These are phyloP conservation scores for Calocera viscosa DNA, from an alignment of 768 basidiomycete species.

Conservation along the genomic window DNA sequence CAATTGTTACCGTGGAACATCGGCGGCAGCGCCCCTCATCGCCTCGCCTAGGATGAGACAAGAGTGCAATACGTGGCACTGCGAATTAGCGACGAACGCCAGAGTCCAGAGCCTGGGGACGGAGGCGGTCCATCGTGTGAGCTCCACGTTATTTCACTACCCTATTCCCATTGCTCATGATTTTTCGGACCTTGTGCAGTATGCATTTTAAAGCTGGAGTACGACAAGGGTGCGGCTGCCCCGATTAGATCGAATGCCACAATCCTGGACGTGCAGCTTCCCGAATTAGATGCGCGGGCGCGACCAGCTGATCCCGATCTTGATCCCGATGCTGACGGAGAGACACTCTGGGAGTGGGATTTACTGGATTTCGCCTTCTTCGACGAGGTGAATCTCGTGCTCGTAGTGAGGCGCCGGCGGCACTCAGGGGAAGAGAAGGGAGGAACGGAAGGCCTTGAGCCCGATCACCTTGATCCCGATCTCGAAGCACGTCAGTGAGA, in stretches of 20 bases:
- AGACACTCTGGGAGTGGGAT: conserved; percentile 21
- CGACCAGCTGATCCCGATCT: background rate
- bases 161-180: background rate
- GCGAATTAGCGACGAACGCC: background rate
- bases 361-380: conserved; percentile 64
- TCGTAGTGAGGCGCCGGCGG: conserved; percentile 39
- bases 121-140: background rate
- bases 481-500: background rate
- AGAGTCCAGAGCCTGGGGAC: background rate
- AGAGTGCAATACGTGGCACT: background rate
- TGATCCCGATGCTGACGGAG: no score
- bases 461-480: background rate
- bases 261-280: background rate
- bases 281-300: background rate
- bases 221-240: background rate
- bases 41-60: background rate
- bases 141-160: background rate
- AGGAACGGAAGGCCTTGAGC: background rate
- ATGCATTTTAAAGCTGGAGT: background rate
- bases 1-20: background rate
- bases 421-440: background rate
- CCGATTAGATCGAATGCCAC: background rate
- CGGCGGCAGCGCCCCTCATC: background rate
- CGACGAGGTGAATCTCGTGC: conserved; percentile 55
- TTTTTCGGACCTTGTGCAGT: background rate